Evolutionary conservation across 495 filamentous ascomycete species (phyloP), one percentile per base, ranked within the genome.

Genomic region (Neurospora terricola): DNA sequence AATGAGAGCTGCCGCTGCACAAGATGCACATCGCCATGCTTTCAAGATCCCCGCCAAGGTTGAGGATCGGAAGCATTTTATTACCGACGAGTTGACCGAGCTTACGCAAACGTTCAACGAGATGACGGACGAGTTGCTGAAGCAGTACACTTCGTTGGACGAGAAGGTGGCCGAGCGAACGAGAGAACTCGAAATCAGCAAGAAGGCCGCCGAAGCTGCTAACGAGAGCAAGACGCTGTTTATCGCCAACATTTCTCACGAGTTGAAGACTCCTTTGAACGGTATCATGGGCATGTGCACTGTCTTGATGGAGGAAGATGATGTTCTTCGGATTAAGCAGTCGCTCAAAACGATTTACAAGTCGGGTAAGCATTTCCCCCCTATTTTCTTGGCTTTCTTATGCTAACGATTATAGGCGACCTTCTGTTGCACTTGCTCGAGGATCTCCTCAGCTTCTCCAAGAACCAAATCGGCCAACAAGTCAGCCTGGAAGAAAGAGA

Each of bases 191-290:
- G 93, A 97, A 80, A 88, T 92, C 71, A 94, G 92, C 77, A 97
- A 97, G 80, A 90, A 93, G 82, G 92, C 94, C 3, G 94, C 94
- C 6, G 94, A 97, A 78, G 90, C 92, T 16, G 94, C 94, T 9
- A 97, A 97, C 76, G 92, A 97, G 80, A 96, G 93, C 84, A 97
- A 98, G 82, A 97, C 94, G 8, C 81, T 97, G 34, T 98, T 98
- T 81, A 95, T 98, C 74, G 94, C 94, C 38, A 98, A 98, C 76
- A 97, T 98, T 37, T 96, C 93, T 4, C 94, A 98, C 78, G 94
- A 97, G 79, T 85, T 98, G 16, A 94, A 96, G 79, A 97, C 94
- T 2, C 94, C 94, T 0, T 81, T 97, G 30, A 98, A 98, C 77
- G 94, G 93, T 3, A 97, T 98, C 75, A 83, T 98, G 38, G 94